Conservation (phyloP, 2,329 filamentous ascomycete species). For the Lecanoromycetidae sp. region DNA sequence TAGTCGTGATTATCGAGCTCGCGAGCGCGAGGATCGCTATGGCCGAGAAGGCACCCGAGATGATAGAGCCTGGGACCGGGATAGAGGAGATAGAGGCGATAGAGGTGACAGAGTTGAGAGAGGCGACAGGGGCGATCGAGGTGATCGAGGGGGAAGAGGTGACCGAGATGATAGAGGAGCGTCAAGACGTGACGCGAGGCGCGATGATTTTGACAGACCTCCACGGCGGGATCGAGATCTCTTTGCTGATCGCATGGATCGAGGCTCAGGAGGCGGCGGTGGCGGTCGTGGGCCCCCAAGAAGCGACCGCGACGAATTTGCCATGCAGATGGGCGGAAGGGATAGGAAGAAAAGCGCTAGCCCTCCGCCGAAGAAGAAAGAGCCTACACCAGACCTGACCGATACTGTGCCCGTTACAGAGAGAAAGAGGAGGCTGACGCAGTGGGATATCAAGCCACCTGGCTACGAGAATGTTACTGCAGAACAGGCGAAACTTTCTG, state of each 20-base stretch:
- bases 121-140: too few relatives aligned
- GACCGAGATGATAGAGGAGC: constrained; percentile 22
- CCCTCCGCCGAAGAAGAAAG: constrained; percentile 76
- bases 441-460: constrained; percentile 98
- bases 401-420: constrained; percentile 70
- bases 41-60: constrained; percentile 50
- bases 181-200: constrained; percentile 48
- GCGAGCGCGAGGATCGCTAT: constrained; percentile 89
- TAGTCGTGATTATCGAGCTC: constrained; percentile 80
- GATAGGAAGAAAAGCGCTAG: constrained; percentile 62
- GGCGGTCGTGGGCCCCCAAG: constrained; percentile 38
- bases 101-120: too few relatives aligned
- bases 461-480: constrained; percentile 97
- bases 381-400: constrained; percentile 90
- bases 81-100: constrained; percentile 38
- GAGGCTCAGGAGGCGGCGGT: constrained; percentile 36
- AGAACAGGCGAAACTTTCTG: constrained; percentile 93
- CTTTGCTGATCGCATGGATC: constrained; percentile 45
- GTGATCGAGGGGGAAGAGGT: constrained; percentile 22
- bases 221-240: constrained; percentile 47
- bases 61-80: constrained; percentile 67
- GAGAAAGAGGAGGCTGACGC: constrained; percentile 82
- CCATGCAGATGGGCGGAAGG: constrained; percentile 33
- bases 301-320: constrained; percentile 41
- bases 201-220: constrained; percentile 54